These are phyloP conservation scores for Pseudogymnoascus sp. DNA, from an alignment of 2,329 filamentous ascomycete species.

Conservation along the genomic window DNA sequence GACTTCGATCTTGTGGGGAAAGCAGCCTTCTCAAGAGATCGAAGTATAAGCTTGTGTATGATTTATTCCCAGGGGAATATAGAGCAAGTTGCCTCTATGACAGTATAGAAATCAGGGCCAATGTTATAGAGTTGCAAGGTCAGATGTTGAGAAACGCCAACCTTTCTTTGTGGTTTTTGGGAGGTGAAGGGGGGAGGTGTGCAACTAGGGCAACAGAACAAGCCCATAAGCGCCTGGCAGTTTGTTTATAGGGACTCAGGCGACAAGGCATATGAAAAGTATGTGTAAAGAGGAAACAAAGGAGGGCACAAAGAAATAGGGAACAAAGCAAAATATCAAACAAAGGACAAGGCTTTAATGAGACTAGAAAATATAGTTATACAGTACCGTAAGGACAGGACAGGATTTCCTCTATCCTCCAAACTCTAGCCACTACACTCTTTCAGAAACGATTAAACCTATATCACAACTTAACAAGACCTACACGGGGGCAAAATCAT, in stretches of 20 bases:
- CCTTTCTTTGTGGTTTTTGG: background rate
- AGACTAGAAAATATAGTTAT: background rate
- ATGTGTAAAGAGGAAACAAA: background rate
- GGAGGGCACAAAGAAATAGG: background rate
- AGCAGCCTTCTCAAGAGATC: background rate
- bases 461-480: background rate
- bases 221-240: background rate
- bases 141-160: background rate
- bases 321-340: background rate
- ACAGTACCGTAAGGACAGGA: background rate
- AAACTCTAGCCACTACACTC: background rate
- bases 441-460: background rate
- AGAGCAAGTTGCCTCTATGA: background rate
- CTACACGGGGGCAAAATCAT: background rate
- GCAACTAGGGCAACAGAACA: background rate
- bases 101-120: background rate
- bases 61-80: background rate
- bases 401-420: background rate
- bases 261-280: background rate
- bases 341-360: background rate
- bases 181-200: background rate
- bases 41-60: background rate
- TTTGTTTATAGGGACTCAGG: background rate
- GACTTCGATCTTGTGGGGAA: background rate
- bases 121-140: background rate